Conservation (phyloP, 2,329 filamentous ascomycete species). For the Diaporthe sp. region DNA sequence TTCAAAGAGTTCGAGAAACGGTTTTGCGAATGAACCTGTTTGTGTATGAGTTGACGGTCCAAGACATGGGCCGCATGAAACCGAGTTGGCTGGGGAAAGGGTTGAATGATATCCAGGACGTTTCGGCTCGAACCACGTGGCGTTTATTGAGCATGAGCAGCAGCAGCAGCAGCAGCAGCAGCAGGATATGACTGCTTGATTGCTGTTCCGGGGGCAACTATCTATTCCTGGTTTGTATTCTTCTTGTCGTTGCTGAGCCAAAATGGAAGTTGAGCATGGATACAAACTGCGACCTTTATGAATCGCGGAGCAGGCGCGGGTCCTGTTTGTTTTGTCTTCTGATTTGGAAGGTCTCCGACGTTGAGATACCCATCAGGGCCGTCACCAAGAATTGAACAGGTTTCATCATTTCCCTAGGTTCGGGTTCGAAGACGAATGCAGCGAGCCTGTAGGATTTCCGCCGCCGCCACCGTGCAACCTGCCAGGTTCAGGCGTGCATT, state of each 20-base stretch:
- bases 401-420: background rate
- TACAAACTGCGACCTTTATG: background rate
- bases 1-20: slow-evolving; percentile 83
- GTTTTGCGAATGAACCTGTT: slow-evolving; percentile 61
- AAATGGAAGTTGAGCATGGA: background rate
- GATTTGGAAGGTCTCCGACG: background rate
- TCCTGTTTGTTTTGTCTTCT: background rate
- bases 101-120: background rate
- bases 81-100: background rate
- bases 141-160: slow-evolving; percentile 1
- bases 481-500: background rate
- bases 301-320: background rate
- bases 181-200: background rate
- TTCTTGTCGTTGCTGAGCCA: background rate
- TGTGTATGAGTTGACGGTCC: background rate
- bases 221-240: background rate
- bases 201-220: background rate
- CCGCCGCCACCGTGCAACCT: background rate
- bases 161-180: slow-evolving; percentile 12
- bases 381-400: background rate
- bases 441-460: background rate
- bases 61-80: background rate
- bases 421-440: background rate
- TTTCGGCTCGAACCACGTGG: background rate
- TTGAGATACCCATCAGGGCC: background rate